These are phyloP conservation scores for Ascochyta lentis DNA, from an alignment of 2,329 filamentous ascomycete species.

Conservation along the genomic window DNA sequence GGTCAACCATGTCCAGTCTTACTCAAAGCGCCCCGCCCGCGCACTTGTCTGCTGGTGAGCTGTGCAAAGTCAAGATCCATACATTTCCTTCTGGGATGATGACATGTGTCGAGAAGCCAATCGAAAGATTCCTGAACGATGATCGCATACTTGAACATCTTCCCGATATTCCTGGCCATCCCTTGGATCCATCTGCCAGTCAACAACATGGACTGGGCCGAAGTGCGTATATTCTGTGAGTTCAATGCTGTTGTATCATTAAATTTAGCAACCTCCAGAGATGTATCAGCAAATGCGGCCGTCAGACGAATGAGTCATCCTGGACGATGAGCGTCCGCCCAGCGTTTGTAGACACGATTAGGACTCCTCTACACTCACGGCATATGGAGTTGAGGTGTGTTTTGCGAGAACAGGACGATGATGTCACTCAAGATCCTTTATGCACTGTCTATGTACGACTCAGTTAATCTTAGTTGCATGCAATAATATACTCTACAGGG, in stretches of 20 bases:
- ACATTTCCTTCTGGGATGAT: neutral
- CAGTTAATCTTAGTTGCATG: too few relatives aligned
- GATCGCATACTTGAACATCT: neutral
- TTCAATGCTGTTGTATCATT: too few relatives aligned
- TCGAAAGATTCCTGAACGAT: neutral
- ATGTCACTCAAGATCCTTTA: too few relatives aligned
- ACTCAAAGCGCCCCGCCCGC: too few relatives aligned
- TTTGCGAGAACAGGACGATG: too few relatives aligned
- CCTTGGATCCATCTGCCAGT: neutral
- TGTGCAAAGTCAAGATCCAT: neutral
- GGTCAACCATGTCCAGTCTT: too few relatives aligned
- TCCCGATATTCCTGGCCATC: neutral
- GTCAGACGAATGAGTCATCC: too few relatives aligned
- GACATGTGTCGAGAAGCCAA: neutral
- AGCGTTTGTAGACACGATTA: neutral
- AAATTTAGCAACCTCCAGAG: too few relatives aligned
- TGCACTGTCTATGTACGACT: neutral
- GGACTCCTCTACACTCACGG: neutral
- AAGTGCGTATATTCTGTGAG: neutral
- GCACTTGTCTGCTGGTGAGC: neutral
- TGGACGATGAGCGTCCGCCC: neutral
- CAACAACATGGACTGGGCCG: neutral
- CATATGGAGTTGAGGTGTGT: neutral
- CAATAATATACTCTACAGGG: too few relatives aligned
- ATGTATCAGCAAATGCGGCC: too few relatives aligned